Conservation (phyloP, 2,329 filamentous ascomycete genomes). For the Sporothrix pallida region DNA sequence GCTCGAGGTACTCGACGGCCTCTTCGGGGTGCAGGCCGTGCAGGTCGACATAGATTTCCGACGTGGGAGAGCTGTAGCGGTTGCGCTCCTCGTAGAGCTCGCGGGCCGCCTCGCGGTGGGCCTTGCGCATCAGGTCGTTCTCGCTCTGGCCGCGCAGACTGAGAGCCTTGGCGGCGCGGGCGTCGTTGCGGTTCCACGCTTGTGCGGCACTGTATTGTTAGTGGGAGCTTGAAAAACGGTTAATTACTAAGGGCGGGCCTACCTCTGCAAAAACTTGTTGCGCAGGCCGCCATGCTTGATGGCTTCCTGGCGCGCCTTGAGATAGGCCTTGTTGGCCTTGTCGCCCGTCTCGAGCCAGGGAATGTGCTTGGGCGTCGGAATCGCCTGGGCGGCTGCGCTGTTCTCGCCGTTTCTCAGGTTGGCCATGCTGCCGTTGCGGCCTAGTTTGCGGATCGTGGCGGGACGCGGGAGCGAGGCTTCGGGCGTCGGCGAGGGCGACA, state of each 20-base stretch:
- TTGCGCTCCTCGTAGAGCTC: conserved; percentile 95
- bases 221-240: no score
- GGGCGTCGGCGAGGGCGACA: conserved; percentile 84
- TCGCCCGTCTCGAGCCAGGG: conserved; percentile 96
- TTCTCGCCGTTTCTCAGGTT: conserved; percentile 74
- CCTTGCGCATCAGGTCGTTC: conserved; percentile 96
- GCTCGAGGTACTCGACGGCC: conserved; percentile 91
- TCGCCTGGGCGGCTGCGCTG: conserved; percentile 79
- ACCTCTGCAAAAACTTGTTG: conserved; percentile 97
- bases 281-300: conserved; percentile 96
- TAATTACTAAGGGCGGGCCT: not conserved
- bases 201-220: conserved; percentile 71
- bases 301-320: conserved; percentile 92
- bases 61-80: conserved; percentile 60
- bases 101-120: conserved; percentile 89
- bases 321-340: conserved; percentile 87
- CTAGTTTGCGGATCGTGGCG: conserved; percentile 62
- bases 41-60: conserved; percentile 89
- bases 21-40: conserved; percentile 99
- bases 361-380: conserved; percentile 86
- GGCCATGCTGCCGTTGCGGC: conserved; percentile 68
- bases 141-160: conserved; percentile 94
- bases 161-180: conserved; percentile 91
- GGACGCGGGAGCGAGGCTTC: conserved; percentile 53
- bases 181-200: conserved; percentile 98